Conservation (phyloP, 2,329 filamentous ascomycete species). For the Scedosporium dehoogii region DNA sequence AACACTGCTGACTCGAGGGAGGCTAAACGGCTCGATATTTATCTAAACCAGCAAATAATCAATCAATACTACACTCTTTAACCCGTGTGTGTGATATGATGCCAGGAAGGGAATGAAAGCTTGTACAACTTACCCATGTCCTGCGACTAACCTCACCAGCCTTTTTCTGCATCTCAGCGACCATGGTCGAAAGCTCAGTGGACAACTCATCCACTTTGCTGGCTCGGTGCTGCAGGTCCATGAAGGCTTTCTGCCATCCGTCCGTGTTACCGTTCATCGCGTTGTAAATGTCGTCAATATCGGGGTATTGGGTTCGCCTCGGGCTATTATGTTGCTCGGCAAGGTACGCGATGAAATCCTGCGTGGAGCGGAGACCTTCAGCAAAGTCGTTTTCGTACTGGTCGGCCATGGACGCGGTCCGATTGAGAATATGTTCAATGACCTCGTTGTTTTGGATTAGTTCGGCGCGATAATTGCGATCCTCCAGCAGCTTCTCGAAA, state of each 20-base stretch:
- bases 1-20: neutral
- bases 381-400: constrained; percentile 70
- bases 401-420: constrained; percentile 66
- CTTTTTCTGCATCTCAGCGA: constrained; percentile 76
- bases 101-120: too few species aligned
- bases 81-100: too few species aligned
- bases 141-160: constrained; percentile 75
- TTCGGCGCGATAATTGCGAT: constrained; percentile 69
- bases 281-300: constrained; percentile 62
- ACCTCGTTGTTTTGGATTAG: constrained; percentile 82
- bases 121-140: constrained; percentile 49
- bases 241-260: constrained; percentile 76
- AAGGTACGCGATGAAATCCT: constrained; percentile 69
- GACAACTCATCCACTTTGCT: constrained; percentile 60
- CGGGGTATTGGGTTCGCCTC: constrained; percentile 51
- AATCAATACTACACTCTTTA: neutral
- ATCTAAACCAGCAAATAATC: neutral
- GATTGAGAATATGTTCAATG: constrained; percentile 80
- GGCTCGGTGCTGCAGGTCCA: constrained; percentile 63
- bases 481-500: constrained; percentile 82
- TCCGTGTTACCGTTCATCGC: constrained; percentile 92
- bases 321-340: constrained; percentile 51
- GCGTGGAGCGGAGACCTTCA: constrained; percentile 66
- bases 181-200: constrained; percentile 63
- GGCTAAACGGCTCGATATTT: constrained; percentile 4